Evolutionary conservation across 352 stramenopile species (phyloP).

Genomic region (Phytophthora meadii): DNA sequence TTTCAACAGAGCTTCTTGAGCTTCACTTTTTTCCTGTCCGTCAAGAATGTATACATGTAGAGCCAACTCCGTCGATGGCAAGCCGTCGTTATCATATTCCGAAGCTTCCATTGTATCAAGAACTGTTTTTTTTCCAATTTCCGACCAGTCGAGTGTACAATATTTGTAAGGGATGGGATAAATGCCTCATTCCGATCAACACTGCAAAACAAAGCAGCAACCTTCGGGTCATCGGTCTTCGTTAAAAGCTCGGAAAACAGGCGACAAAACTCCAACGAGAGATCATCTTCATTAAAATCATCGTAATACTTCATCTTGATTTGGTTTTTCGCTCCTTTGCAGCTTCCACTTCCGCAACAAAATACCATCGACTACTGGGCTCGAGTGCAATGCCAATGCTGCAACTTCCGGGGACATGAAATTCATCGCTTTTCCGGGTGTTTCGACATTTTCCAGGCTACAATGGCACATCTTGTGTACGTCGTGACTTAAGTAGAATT

Average conservation of each 20-base stretch:
- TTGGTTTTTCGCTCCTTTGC: neutral
- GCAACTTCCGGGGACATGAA: neutral
- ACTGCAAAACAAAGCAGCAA: neutral
- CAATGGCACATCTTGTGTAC: conserved; percentile 10
- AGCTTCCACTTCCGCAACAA: neutral
- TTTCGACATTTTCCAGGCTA: neutral
- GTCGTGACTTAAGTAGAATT: neutral
- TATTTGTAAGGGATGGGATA: neutral
- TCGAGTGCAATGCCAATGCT: neutral
- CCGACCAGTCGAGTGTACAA: neutral
- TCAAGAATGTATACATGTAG: neutral
- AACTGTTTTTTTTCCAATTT: neutral
- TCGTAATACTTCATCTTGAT: neutral
- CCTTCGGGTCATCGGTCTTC: neutral
- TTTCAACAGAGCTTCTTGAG: neutral
- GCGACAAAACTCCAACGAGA: neutral
- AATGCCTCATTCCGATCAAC: neutral
- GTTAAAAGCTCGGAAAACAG: neutral
- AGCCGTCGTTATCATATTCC: neutral
- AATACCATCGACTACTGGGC: neutral
- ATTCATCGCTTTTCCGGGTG: conserved; percentile 3
- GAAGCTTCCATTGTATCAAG: neutral
- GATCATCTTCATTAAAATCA: neutral
- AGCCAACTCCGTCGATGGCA: neutral
- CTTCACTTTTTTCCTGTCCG: neutral